Conservation (phyloP, 2,329 filamentous ascomycete genomes). For the Epichloe sibirici region DNA sequence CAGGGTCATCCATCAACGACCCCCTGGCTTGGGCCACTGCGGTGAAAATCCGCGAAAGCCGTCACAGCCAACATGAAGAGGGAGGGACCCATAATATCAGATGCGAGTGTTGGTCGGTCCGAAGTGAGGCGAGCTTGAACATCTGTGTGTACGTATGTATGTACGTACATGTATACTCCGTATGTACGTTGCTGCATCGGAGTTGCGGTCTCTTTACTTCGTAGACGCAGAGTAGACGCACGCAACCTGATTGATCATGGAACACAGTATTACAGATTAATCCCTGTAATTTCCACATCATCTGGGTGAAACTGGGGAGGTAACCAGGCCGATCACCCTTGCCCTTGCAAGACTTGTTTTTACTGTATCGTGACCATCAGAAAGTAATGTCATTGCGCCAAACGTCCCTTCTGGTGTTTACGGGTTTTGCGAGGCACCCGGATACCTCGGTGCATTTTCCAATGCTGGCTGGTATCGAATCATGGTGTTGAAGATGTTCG, state of each 20-base stretch:
- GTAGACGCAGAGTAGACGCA: no score
- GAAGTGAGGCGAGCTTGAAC: no score
- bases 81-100: no score
- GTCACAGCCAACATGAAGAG: neutral
- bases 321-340: neutral
- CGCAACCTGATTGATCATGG: neutral
- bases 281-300: constrained; percentile 1
- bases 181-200: no score
- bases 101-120: neutral
- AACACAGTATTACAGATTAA: neutral
- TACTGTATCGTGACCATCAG: no score
- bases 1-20: neutral
- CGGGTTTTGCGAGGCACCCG: no score
- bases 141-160: neutral
- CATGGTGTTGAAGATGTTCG: no score
- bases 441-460: no score
- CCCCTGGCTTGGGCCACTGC: neutral
- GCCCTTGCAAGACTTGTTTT: neutral
- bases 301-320: neutral
- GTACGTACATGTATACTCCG: neutral
- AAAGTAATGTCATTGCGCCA: no score
- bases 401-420: no score
- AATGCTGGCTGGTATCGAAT: no score
- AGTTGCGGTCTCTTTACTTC: no score
- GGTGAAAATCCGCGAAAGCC: neutral